Percentiles rank a stretch among this genome's conserved stretches.
phyloP scores from a whole-genome alignment of 2,329 filamentous ascomycete species.

The Microthyrium microscopicum region DNA sequence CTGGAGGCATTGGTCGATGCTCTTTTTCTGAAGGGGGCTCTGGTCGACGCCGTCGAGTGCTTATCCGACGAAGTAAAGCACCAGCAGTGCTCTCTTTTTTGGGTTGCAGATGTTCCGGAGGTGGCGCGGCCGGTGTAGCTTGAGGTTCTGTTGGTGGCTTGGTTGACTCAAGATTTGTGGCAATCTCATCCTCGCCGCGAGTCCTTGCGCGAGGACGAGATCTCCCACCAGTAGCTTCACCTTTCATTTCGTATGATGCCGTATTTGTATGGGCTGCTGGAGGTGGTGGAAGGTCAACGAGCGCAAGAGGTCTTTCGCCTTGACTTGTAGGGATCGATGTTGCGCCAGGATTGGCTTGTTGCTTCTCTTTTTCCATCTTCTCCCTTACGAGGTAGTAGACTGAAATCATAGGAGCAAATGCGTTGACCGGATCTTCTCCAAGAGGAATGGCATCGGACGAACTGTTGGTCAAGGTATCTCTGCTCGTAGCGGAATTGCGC shows the following conservation, averaged over 20 bases:
- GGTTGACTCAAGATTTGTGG: constrained; percentile 53
- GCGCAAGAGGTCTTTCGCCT: constrained; percentile 39
- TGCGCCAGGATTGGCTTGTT: constrained; percentile 42
- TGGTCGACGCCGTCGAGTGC: constrained; percentile 56
- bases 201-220: constrained; percentile 76
- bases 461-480: constrained; percentile 69
- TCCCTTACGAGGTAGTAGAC: constrained; percentile 94
- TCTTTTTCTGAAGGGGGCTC: constrained; percentile 26
- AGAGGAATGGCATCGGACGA: constrained; percentile 72
- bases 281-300: constrained; percentile 65
- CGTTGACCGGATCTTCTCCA: constrained; percentile 77
- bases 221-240: constrained; percentile 72
- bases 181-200: constrained; percentile 82
- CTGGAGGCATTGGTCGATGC: constrained; percentile 49
- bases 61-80: constrained; percentile 74
- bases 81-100: constrained; percentile 81
- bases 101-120: constrained; percentile 30
- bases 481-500: constrained; percentile 73
- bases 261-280: constrained; percentile 81
- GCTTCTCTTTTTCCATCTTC: constrained; percentile 67
- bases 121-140: constrained; percentile 36
- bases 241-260: constrained; percentile 70
- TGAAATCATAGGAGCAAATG: constrained; percentile 79
- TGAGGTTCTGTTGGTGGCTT: constrained; percentile 35
- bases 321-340: constrained; percentile 37